Conservation (phyloP, 345 rosid genomes). For the Heritiera fomes region DNA sequence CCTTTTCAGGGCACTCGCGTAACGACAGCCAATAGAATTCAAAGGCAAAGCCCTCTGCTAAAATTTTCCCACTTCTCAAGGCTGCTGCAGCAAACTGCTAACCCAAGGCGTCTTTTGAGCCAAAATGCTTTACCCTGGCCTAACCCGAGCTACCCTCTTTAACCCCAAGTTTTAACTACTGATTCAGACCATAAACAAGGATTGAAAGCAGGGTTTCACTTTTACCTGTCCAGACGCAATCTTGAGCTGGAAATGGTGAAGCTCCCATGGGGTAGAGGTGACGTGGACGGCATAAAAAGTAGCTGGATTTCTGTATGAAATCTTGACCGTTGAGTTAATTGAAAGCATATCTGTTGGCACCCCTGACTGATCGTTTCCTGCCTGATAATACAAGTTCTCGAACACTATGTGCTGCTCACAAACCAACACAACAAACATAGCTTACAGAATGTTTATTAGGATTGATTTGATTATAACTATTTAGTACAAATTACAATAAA, state of each 20-base stretch:
- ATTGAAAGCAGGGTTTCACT: not conserved
- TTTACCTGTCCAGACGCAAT: conserved; percentile 83
- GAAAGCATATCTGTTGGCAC: conserved; percentile 95
- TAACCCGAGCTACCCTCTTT: too few relatives aligned
- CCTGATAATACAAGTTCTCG: conserved; percentile 78
- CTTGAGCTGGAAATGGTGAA: conserved; percentile 72
- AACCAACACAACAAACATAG: conserved; percentile 9
- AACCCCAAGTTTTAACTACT: not conserved
- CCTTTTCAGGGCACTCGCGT: conserved; percentile 26
- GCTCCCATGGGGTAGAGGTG: conserved; percentile 70
- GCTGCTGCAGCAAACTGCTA: not conserved
- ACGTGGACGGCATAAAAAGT: conserved; percentile 93
- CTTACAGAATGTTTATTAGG: conserved; percentile 14
- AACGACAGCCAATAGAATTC: conserved; percentile 23
- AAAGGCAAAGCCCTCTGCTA: not conserved
- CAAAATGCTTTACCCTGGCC: not conserved
- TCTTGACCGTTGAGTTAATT: conserved; percentile 85
- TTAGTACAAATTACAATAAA: not conserved
- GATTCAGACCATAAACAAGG: not conserved
- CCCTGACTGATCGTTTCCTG: conserved; percentile 82
- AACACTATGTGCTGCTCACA: conserved; percentile 69
- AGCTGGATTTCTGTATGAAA: conserved; percentile 75
- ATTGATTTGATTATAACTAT: not conserved
- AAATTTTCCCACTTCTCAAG: conserved; percentile 20
- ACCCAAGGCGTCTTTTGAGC: conserved; percentile 8